Evolutionary conservation across 2,329 filamentous ascomycete genomes (phyloP), one percentile per base, ranked within the genome.

Genomic region (Rutstroemia sp.): DNA sequence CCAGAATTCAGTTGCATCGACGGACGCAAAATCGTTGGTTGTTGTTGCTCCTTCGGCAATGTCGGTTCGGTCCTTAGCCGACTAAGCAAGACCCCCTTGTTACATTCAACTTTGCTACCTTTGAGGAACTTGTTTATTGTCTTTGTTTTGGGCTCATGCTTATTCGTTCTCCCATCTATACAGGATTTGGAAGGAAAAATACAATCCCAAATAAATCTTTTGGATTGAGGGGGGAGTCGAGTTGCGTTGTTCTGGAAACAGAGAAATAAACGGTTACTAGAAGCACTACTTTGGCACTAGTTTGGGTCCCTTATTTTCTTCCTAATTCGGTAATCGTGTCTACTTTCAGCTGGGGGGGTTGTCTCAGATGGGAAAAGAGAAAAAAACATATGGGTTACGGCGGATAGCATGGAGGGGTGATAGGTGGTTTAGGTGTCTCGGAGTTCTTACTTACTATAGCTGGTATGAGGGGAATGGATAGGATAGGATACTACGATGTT

Each of bases 131-230:
- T 30, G 16, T 47, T 27, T 16, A 47, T 47, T 47, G 21, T 16
- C 30, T 34, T 34, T 10, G 4, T 34, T 34, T 12, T 9, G 8
- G 8, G 30, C 51, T 54, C 30, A 54, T 48, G 14, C 12, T 48
- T 19, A 54, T 21, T 54, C 27, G 51, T 27, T 25, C 14, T 17
- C 30, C 9, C 5, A n/a, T 19, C n/a, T 23, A 6, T 50, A 53
- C 57, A 74, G 74, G 92, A 96, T 97, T 69, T 96, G 92, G 90
- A 97, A 97, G 72, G 91, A 95, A 61, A 97, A 97, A 75, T 96
- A 97, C 75, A 80, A 80, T 66, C 57, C 61, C 25, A 65, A 63
- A 52, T 65, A 52, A 60, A 52, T 8, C 10, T 10, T 34, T 34
- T 34, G 30, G 30, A 12, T 10, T 4, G 9, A 12, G 30, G 10